Evolutionary conservation across 306 rosid species (phyloP).

Genomic region (Oemleria cerasiformis): DNA sequence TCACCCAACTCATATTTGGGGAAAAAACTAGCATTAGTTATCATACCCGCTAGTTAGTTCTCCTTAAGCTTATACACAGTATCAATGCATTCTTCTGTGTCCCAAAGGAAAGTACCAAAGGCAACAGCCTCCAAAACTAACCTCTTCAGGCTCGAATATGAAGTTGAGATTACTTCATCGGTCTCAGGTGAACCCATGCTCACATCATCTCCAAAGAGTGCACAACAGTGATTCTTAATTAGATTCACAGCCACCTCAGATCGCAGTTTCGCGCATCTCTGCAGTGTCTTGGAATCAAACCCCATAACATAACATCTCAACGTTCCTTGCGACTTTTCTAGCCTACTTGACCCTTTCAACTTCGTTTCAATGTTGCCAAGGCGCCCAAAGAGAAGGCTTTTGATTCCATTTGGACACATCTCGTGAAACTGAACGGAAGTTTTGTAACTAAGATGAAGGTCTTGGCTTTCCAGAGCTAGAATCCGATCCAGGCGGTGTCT

Average conservation of each 20-base stretch:
- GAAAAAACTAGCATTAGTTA: background rate
- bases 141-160: conserved; percentile 88
- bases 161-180: conserved; percentile 69
- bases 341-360: conserved; percentile 28
- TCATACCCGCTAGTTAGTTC: conserved; percentile 30
- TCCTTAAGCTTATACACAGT: conserved; percentile 74
- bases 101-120: conserved; percentile 94
- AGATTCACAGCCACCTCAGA: conserved; percentile 71
- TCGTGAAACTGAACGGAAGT: conserved; percentile 36
- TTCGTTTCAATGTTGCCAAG: conserved; percentile 33
- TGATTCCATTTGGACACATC: conserved; percentile 42
- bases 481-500: conserved; percentile 67
- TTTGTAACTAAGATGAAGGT: conserved; percentile 44
- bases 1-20: conserved; percentile 22
- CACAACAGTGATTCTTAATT: conserved; percentile 64
- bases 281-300: conserved; percentile 65
- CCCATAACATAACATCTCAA: conserved; percentile 63
- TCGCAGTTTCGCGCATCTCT: conserved; percentile 75
- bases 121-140: conserved; percentile 95
- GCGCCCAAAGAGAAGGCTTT: conserved; percentile 43
- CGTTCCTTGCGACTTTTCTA: conserved; percentile 45
- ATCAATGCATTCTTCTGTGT: conserved; percentile 77
- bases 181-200: conserved; percentile 38
- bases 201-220: conserved; percentile 55
- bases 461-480: conserved; percentile 41